Evolutionary conservation across 2,329 filamentous ascomycete genomes (phyloP).

Genomic region (Colletotrichum sp.): DNA sequence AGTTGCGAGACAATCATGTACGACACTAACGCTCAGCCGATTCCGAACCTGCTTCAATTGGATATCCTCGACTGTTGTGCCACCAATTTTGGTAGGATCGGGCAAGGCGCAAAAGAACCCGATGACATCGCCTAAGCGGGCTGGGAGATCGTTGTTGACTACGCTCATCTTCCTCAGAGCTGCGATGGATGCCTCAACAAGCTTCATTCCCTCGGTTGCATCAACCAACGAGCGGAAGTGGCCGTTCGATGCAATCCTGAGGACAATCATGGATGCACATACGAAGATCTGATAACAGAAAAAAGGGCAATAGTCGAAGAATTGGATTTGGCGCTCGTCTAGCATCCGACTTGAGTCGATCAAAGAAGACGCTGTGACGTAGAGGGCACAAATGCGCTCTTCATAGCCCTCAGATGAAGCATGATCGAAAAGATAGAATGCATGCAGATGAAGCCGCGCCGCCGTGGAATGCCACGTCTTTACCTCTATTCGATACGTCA

Average conservation of each 20-base stretch:
- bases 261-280: neutral
- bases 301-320: neutral
- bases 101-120: neutral
- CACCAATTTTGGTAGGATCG: neutral
- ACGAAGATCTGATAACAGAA: slow-evolving; percentile 1
- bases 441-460: neutral
- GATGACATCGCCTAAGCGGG: neutral
- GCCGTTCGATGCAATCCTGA: neutral
- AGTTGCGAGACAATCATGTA: neutral
- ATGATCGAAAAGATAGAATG: neutral
- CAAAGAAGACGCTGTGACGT: neutral
- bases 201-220: neutral
- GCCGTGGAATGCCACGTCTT: neutral
- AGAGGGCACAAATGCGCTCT: neutral
- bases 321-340: neutral
- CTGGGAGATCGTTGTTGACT: neutral
- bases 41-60: neutral
- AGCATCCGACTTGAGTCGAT: neutral
- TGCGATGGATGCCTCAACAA: neutral
- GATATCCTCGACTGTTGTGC: neutral
- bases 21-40: neutral
- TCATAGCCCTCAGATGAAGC: neutral
- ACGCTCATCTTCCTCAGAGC: neutral
- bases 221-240: neutral
- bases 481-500: neutral